A percentile compares a stretch with the other conserved stretches of the same genome.
Conservation (phyloP, 139 green algal genomes). For the Tetradesmus lagerheimii region DNA sequence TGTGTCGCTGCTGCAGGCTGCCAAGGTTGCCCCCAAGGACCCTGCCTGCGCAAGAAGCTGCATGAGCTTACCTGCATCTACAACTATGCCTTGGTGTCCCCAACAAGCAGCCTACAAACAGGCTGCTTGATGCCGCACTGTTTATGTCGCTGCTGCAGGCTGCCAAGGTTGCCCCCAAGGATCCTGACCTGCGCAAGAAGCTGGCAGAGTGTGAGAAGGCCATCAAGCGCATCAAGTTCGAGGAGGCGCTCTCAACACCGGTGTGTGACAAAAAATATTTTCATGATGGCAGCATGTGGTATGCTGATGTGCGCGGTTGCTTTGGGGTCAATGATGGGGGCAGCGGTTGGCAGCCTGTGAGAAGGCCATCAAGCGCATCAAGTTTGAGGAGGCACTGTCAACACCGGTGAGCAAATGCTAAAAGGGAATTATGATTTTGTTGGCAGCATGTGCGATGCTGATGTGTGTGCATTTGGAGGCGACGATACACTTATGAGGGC, state of each 20-base stretch:
- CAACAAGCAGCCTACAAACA: too few species aligned
- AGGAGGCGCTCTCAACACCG: constrained; percentile 84
- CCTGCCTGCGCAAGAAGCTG: constrained; percentile 91
- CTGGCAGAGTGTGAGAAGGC: constrained; percentile 92
- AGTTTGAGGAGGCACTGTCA: constrained; percentile 90
- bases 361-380: constrained; percentile 85
- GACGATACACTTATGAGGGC: too few species aligned
- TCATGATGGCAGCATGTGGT: too few species aligned
- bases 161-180: constrained; percentile 79
- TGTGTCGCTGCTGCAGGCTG: constrained; percentile 59
- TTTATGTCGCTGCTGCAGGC: constrained; percentile 56
- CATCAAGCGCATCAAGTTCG: constrained; percentile 90
- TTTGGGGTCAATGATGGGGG: too few species aligned
- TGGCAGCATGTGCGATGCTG: too few species aligned
- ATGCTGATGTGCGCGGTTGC: too few species aligned
- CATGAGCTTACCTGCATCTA: too few species aligned
- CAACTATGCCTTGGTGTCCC: too few species aligned
- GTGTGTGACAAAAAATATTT: constrained; percentile 58
- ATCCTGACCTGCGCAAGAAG: constrained; percentile 94
- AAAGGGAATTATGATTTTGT: too few species aligned
- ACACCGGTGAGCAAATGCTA: constrained; percentile 59
- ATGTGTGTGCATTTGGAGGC: too few species aligned
- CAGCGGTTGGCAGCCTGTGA: constrained; percentile 91
- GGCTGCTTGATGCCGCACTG: too few species aligned
- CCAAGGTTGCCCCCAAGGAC: constrained; percentile 84